Evolutionary conservation across 306 rosid species (phyloP), one percentile per base, ranked within the genome.

Genomic region (Biancaea sappan): DNA sequence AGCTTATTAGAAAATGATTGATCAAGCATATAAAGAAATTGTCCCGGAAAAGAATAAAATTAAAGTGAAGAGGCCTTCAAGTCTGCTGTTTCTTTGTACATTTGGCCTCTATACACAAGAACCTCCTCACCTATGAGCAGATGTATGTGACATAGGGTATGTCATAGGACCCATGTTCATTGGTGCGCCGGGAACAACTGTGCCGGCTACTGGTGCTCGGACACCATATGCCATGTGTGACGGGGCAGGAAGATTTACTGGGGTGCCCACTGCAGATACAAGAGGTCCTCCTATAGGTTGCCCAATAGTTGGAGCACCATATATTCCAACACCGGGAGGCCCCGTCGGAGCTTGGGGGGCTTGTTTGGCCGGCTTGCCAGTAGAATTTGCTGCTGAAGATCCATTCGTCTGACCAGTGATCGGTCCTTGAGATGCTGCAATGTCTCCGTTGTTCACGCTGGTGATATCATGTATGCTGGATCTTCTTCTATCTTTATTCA

Each of bases 381-480:
- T 58, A 13, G 89, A 52, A 72, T 74, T 87, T 78, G 75, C 81
- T 0, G 84, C 69, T 28, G 96, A 32, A 24, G 71, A 22, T 22
- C 92, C 94, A 13, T 91, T 93, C 0, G 91, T 79, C 84, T 91
- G 96, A 62, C 98, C 97, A 0, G 96, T 91, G 57, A 91, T 91
- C 2, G 98, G 98, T 46, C 87, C 97, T 77, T 86, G 97, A 69
- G 91, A 66, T 24, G 88, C 77, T 8, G 90, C 64, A 66, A 94
- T 31, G 13, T 91, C 98, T 54, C 92, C 91, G 11, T 88, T 91
- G 81, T 83, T 82, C 19, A 94, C 94, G 21, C 91, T 94, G 48
- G 98, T 94, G 44, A 94, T 94, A 52, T 94, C 98, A 37, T 94
- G 98, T 77, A 94, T 94, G 82, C 98, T 94, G 15, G 98, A 94